Percentiles rank a stretch among this genome's conserved stretches.
Conservation (phyloP, 495 filamentous ascomycete genomes). For the Penicillium cosmopolitanum region DNA sequence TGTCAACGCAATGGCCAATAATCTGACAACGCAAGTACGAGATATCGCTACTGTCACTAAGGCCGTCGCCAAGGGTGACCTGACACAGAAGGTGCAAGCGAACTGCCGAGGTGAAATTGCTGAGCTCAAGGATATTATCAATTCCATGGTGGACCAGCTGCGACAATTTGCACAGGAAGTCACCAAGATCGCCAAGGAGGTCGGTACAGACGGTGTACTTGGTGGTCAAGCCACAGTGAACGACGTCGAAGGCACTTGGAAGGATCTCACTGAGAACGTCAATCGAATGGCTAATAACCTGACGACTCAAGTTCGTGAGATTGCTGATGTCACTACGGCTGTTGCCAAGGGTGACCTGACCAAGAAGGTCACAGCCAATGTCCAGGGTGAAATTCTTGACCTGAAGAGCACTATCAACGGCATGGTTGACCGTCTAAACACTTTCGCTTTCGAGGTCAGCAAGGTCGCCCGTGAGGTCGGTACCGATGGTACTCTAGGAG, state of each 20-base stretch:
- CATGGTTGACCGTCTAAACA: constrained; percentile 97
- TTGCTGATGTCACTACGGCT: constrained; percentile 96
- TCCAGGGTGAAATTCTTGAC: constrained; percentile 92
- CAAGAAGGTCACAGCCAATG: constrained; percentile 94
- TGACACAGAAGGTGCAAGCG: constrained; percentile 96
- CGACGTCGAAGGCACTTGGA: constrained; percentile 97
- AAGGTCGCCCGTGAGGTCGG: constrained; percentile 98
- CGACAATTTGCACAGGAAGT: constrained; percentile 97
- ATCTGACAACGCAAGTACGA: constrained; percentile 95
- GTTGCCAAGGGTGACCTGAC: constrained; percentile 94
- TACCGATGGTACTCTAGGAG: constrained; percentile 93
- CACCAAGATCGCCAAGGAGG: constrained; percentile 95
- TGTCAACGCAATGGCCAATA: constrained; percentile 98
- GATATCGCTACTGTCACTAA: constrained; percentile 99
- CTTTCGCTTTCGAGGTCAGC: constrained; percentile 97
- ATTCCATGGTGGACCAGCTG: constrained; percentile 98
- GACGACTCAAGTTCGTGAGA: constrained; percentile 97
- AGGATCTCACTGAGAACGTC: constrained; percentile 95
- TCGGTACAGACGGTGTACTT: constrained; percentile 93
- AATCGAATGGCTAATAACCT: constrained; percentile 99
- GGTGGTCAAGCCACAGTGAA: constrained; percentile 97
- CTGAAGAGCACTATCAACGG: constrained; percentile 98
- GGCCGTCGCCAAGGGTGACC: constrained; percentile 91
- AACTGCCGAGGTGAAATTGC: constrained; percentile 96
- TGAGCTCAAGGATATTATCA: constrained; percentile 95